phyloP scores from a whole-genome alignment of 2,329 filamentous ascomycete genomes.

The Talaromyces sp. region DNA sequence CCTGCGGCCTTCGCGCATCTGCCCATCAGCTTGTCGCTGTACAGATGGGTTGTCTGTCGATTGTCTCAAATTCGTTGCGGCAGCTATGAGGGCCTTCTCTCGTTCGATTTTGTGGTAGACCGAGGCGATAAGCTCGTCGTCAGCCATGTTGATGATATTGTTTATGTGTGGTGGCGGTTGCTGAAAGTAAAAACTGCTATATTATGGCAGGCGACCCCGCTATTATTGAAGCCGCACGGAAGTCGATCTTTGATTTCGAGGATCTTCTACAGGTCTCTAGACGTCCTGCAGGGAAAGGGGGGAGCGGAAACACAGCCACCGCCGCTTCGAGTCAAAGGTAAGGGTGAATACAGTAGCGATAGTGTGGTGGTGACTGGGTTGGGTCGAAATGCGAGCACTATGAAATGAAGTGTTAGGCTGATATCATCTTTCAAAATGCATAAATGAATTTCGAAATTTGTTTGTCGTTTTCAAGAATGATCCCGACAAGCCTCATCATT shows the following conservation, averaged over 20 bases:
- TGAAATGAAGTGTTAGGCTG: slow-evolving; percentile 19
- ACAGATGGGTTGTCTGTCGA: slow-evolving; percentile 93
- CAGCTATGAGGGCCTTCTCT: slow-evolving; percentile 91
- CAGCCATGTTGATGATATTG: slow-evolving; percentile 51
- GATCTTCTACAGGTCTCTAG: neutral
- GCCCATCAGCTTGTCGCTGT: slow-evolving; percentile 83
- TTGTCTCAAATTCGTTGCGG: slow-evolving; percentile 90
- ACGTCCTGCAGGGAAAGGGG: neutral
- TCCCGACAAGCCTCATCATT: neutral
- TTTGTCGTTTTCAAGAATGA: neutral
- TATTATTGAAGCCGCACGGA: neutral
- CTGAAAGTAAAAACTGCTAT: neutral
- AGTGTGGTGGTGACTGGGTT: slow-evolving; percentile 21
- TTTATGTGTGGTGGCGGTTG: neutral
- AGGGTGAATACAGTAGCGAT: neutral
- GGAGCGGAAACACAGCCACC: slow-evolving; percentile 21
- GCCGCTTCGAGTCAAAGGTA: slow-evolving; percentile 14
- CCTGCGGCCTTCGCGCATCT: slow-evolving; percentile 88
- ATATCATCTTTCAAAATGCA: neutral
- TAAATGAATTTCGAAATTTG: neutral
- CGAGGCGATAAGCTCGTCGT: slow-evolving; percentile 67
- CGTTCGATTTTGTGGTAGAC: slow-evolving; percentile 97
- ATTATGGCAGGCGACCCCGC: neutral
- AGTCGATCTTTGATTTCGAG: neutral
- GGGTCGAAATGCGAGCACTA: slow-evolving; percentile 21